Evolutionary conservation across 192 early-diverging fungal species (phyloP).

Genomic region (Geranomyces michiganensis): DNA sequence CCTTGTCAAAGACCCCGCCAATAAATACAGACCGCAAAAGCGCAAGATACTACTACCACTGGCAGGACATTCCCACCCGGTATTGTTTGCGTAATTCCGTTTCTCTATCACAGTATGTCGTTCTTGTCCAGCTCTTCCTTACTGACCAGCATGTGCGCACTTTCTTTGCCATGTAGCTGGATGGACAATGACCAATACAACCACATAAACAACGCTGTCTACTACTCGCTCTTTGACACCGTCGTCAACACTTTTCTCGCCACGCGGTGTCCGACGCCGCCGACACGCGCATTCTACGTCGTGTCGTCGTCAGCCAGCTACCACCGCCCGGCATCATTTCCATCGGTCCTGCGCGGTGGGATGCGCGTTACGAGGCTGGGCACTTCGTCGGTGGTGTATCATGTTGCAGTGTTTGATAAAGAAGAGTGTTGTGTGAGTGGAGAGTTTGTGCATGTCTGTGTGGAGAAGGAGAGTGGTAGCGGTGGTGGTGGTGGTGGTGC

Average conservation of each 20-base stretch:
- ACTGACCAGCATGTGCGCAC: not conserved
- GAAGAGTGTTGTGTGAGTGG: conserved; percentile 20
- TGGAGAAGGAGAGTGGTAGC: conserved; percentile 6
- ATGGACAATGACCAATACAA: conserved; percentile 65
- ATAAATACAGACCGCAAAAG: not conserved
- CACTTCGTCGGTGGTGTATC: conserved; percentile 52
- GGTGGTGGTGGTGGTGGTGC: too few species aligned
- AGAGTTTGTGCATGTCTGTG: conserved; percentile 34
- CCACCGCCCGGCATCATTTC: conserved; percentile 46
- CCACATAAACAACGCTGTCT: conserved; percentile 61
- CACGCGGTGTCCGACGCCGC: conserved; percentile 32
- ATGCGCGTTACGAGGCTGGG: conserved; percentile 54
- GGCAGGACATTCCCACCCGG: not conserved
- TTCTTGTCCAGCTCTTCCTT: too few species aligned
- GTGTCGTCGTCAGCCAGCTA: conserved; percentile 12
- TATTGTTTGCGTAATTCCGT: not conserved
- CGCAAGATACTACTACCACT: not conserved
- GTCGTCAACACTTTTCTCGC: conserved; percentile 61
- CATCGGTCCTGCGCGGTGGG: conserved; percentile 53
- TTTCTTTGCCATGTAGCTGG: conserved; percentile 38
- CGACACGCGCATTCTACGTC: conserved; percentile 21
- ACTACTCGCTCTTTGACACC: conserved; percentile 62
- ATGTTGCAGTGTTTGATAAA: conserved; percentile 56
- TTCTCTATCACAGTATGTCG: too few species aligned
- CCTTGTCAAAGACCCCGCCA: not conserved